Evolutionary conservation across 108 stramenopile genomes (phyloP).

Genomic region (Skeletonema potamos): DNA sequence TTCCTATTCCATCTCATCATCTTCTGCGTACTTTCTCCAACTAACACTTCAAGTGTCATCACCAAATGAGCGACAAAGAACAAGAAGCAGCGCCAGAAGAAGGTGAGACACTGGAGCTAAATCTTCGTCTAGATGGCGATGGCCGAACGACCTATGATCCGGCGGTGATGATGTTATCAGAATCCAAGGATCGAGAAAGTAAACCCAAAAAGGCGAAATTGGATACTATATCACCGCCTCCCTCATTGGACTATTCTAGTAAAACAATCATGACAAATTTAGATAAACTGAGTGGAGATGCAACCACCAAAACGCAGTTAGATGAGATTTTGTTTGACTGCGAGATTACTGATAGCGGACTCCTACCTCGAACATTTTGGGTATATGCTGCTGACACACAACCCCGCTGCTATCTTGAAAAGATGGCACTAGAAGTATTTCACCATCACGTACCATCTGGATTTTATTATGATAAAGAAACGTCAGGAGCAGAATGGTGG

Average conservation of each 20-base stretch:
- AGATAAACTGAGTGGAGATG: not conserved
- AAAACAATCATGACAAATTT: constrained; percentile 50
- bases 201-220: constrained; percentile 11
- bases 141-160: constrained; percentile 58
- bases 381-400: constrained; percentile 35
- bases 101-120: constrained; percentile 52
- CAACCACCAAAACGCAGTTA: constrained; percentile 8
- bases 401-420: constrained; percentile 69
- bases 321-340: constrained; percentile 78
- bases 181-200: not conserved
- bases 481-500: constrained; percentile 86
- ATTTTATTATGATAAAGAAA: constrained; percentile 31
- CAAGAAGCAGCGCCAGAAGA: not conserved
- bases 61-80: not conserved
- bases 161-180: not conserved
- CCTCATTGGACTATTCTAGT: constrained; percentile 9
- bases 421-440: constrained; percentile 73
- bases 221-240: not conserved
- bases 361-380: constrained; percentile 85
- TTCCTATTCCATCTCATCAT: too few relatives aligned
- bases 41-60: too few relatives aligned
- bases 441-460: constrained; percentile 55
- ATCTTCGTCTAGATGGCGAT: constrained; percentile 64
- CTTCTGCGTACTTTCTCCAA: too few relatives aligned
- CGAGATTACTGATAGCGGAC: constrained; percentile 72